Evolutionary conservation across 2,329 filamentous ascomycete genomes (phyloP).

Genomic region (Aspergillaceae sp.): DNA sequence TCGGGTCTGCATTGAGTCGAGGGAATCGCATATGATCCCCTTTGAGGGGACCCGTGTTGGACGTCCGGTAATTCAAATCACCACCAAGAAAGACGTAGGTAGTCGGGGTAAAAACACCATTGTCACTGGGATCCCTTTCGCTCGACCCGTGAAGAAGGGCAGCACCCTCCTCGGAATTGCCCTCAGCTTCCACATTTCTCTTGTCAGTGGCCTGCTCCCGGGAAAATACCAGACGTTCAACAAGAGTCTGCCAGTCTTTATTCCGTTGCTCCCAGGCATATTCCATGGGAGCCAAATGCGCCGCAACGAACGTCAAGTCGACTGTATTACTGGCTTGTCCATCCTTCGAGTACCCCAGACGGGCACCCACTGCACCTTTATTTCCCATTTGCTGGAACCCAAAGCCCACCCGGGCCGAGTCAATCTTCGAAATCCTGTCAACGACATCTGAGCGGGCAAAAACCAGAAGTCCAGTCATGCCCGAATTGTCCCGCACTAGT

Average conservation of each 20-base stretch:
- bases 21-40: constrained; percentile 55
- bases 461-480: constrained; percentile 83
- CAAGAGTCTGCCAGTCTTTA: constrained; percentile 78
- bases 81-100: constrained; percentile 79
- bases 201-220: constrained; percentile 7
- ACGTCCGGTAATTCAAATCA: constrained; percentile 91
- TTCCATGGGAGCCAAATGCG: constrained; percentile 85
- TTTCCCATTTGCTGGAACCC: constrained; percentile 86
- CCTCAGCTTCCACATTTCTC: constrained; percentile 27
- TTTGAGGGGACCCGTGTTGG: constrained; percentile 53
- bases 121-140: constrained; percentile 7
- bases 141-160: constrained; percentile 22
- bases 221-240: constrained; percentile 68
- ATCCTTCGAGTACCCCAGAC: constrained; percentile 51
- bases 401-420: constrained; percentile 74
- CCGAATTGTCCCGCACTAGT: constrained; percentile 63
- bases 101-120: constrained; percentile 60
- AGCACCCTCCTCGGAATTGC: constrained; percentile 21
- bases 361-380: constrained; percentile 80
- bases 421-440: constrained; percentile 54
- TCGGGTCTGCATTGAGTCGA: constrained; percentile 42
- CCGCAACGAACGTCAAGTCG: constrained; percentile 75
- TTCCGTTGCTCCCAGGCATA: constrained; percentile 67
- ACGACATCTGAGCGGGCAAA: constrained; percentile 60
- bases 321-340: constrained; percentile 39